phyloP scores from a whole-genome alignment of 108 stramenopile species.

The Schizochytrium sp. region DNA sequence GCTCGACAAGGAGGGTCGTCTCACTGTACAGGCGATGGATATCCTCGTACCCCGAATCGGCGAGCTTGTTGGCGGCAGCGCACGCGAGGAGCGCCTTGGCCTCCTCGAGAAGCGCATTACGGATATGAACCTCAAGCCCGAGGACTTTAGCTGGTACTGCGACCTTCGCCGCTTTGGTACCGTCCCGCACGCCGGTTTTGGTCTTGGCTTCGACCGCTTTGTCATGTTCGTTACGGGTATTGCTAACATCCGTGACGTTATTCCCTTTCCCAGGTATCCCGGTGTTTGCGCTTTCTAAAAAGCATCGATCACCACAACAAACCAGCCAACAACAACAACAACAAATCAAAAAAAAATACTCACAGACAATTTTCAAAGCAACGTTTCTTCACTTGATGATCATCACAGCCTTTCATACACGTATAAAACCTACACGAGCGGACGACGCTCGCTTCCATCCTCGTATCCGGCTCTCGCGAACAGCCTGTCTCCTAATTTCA shows the following conservation, averaged over 20 bases:
- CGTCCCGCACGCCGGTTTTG: slow-evolving; percentile 85
- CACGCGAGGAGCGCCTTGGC: slow-evolving; percentile 75
- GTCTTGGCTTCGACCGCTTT: slow-evolving; percentile 86
- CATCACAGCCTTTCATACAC: no score
- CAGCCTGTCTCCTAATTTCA: no score
- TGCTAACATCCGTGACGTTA: slow-evolving; percentile 85
- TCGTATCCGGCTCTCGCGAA: no score
- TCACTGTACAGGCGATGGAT: slow-evolving; percentile 76
- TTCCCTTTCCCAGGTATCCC: slow-evolving; percentile 82
- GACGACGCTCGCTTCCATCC: no score
- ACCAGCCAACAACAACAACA: not conserved
- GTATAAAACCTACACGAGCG: no score
- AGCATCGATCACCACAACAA: no score
- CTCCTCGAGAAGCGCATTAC: slow-evolving; percentile 59
- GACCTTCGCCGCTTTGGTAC: slow-evolving; percentile 80
- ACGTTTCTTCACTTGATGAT: not conserved
- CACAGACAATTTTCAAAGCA: not conserved
- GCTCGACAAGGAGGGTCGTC: slow-evolving; percentile 49
- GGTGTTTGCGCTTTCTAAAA: slow-evolving; percentile 72
- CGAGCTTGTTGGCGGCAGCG: slow-evolving; percentile 83
- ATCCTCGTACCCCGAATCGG: slow-evolving; percentile 74
- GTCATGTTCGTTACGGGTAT: slow-evolving; percentile 70
- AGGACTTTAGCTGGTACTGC: slow-evolving; percentile 74
- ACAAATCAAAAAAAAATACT: not conserved
- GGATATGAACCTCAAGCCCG: slow-evolving; percentile 59